A percentile compares a stretch with the other conserved stretches of the same genome.
Evolutionary conservation across 441 rosid genomes (phyloP).

Genomic region (Croton setiger): DNA sequence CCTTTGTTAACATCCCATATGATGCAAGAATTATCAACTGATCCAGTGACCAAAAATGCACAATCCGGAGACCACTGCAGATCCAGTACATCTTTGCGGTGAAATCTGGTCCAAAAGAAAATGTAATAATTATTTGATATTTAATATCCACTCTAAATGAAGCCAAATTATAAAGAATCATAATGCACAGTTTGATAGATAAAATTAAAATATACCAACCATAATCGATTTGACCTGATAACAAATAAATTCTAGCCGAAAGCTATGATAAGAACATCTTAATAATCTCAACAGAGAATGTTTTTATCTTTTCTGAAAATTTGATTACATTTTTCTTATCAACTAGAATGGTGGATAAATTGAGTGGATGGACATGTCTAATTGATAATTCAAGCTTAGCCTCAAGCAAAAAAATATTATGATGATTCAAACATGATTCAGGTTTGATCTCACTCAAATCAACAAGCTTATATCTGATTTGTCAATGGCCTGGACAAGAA

Average conservation of each 20-base stretch:
- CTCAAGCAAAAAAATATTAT: background rate
- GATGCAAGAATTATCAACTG: conserved; percentile 96
- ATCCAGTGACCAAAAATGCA: conserved; percentile 77
- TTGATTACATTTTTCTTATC: background rate
- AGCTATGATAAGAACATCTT: background rate
- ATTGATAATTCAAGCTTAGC: background rate
- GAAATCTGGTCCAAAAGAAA: conserved; percentile 51
- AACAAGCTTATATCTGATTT: background rate
- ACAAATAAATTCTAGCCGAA: background rate
- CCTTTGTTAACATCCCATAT: conserved; percentile 94
- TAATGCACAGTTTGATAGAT: background rate
- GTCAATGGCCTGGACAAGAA: background rate
- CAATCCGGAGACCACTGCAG: conserved; percentile 87
- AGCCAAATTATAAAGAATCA: background rate
- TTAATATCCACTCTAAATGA: background rate
- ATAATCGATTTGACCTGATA: background rate
- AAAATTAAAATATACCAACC: background rate
- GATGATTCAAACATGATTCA: conserved; percentile 5
- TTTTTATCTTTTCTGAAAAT: background rate
- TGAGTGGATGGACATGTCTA: background rate
- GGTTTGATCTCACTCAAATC: background rate
- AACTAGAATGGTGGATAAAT: background rate
- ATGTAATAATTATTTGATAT: background rate
- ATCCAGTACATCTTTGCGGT: conserved; percentile 88
- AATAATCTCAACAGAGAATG: background rate